A percentile compares a stretch with the other conserved stretches of the same genome.
Evolutionary conservation across 345 rosid genomes (phyloP).

Genomic region (Erysimum cheiranthoides): DNA sequence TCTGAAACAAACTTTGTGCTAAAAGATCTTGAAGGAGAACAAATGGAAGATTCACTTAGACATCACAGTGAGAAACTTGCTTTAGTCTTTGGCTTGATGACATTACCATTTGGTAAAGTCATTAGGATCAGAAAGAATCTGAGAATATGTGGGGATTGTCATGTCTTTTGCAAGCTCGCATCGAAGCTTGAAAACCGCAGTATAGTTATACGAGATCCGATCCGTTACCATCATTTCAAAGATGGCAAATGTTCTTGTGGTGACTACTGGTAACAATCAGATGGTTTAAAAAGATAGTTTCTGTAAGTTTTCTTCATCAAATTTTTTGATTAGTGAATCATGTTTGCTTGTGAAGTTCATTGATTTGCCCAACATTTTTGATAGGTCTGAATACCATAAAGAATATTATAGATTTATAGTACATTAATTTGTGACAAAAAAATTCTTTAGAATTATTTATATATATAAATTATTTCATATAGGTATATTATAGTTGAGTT

Average conservation of each 20-base stretch:
- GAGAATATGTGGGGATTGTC: constrained; percentile 77
- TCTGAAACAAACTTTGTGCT: constrained; percentile 69
- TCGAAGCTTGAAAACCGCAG: constrained; percentile 57
- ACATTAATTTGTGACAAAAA: too few species aligned
- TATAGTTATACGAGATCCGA: constrained; percentile 68
- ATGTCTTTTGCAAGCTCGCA: constrained; percentile 61
- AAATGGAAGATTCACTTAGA: constrained; percentile 65
- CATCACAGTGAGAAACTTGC: constrained; percentile 78
- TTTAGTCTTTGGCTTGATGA: constrained; percentile 59
- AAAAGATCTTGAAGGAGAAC: constrained; percentile 77
- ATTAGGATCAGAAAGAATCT: constrained; percentile 71
- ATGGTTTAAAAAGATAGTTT: neutral
- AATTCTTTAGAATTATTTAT: too few species aligned
- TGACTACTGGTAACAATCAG: constrained; percentile 62
- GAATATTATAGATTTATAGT: neutral
- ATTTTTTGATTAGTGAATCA: constrained; percentile 1
- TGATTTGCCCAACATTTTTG: neutral
- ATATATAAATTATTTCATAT: neutral
- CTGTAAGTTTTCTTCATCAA: neutral
- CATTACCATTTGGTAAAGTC: constrained; percentile 48
- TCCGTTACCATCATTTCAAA: constrained; percentile 68
- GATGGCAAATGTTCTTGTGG: constrained; percentile 71
- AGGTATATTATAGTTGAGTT: constrained; percentile 23
- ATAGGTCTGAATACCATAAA: neutral
- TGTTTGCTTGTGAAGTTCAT: constrained; percentile 5